Evolutionary conservation across 1,284 basidiomycete genomes (phyloP).

Genomic region (Cryptococcus amylolentus): DNA sequence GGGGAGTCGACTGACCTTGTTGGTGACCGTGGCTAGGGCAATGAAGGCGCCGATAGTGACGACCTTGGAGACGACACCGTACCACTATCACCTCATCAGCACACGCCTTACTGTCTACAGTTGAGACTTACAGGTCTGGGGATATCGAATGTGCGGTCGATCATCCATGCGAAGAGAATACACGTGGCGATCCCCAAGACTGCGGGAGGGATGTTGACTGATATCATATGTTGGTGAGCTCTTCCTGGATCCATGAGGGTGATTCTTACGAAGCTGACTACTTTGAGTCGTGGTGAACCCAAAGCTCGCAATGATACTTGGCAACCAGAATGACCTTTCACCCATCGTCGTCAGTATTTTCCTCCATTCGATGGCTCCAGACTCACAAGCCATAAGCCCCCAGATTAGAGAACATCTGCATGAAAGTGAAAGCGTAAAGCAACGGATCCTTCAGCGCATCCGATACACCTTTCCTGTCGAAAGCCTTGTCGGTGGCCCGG

Average conservation of each 20-base stretch:
- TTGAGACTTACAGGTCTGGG: slow-evolving; percentile 7
- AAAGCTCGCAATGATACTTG: slow-evolving; percentile 11
- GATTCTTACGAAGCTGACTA: slow-evolving; percentile 7
- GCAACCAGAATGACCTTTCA: slow-evolving; percentile 18
- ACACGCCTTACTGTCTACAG: background rate
- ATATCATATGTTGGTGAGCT: background rate
- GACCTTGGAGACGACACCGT: background rate
- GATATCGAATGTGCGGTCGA: slow-evolving; percentile 6
- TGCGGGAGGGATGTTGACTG: slow-evolving; percentile 16
- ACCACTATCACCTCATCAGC: background rate
- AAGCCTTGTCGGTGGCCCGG: slow-evolving; percentile 10
- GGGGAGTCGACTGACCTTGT: slow-evolving; percentile 1
- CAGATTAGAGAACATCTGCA: background rate
- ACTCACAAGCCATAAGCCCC: background rate
- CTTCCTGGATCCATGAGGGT: background rate
- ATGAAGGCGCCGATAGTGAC: slow-evolving; percentile 7
- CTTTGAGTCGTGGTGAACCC: slow-evolving; percentile 11
- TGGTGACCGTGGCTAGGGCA: slow-evolving; percentile 12
- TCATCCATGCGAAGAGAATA: slow-evolving; percentile 1
- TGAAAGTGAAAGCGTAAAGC: background rate
- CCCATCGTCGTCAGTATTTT: slow-evolving; percentile 3
- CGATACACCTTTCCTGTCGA: slow-evolving; percentile 1
- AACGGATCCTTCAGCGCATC: slow-evolving; percentile 10
- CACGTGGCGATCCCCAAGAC: slow-evolving; percentile 9
- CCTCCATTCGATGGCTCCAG: background rate